Evolutionary conservation across 768 basidiomycete genomes (phyloP), one percentile per base, ranked within the genome.

Genomic region (Xerocomus brunneocitrinus): DNA sequence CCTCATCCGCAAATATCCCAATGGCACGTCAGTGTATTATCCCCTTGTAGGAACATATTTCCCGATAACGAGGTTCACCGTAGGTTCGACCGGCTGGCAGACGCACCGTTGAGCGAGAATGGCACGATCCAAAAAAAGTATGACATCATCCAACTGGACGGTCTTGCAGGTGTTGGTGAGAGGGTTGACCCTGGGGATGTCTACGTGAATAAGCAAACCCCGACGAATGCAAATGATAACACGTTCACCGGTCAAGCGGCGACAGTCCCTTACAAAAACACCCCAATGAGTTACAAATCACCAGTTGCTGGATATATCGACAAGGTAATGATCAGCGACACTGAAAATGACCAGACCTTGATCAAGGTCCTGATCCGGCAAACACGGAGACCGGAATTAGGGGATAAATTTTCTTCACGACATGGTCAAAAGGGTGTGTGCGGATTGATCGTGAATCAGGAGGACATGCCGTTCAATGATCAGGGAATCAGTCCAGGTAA

Each of bases 341-440:
- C 92, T 8, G 95, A 98, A 63, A 92, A 91, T 63, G 95, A 98
- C 71, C 91, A 95, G 69, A 91, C 90, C 14, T 76, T 99, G 55
- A 90, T 99, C 78, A 99, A 99, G 73, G 93, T 98, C 39, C 78
- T 98, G 63, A 92, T 98, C 63, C 85, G 97, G 31, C 97, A 99
- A 74, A 99, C 97, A 16, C 81, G 97, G 67, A 79, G 92, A 50
- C 97, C 97, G 42, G 97, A 99, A 65, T 76, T 98, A 42, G 97
- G 97, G 2, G 97, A 99, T 76, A 99, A 99, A 73, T 99, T 99
- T 70, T 98, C 95, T 38, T 94, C 91, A 3, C 76, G 97, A 59
- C 97, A 99, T 66, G 97, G 97, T 42, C 97, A 99, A 73, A 99
- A 99, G 73, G 97, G 97, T 53, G 97, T 99, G 10, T 98, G 95